Base-by-base conservation (phyloP, 2,329 filamentous ascomycete species). In the Fusarium sp. region DNA sequence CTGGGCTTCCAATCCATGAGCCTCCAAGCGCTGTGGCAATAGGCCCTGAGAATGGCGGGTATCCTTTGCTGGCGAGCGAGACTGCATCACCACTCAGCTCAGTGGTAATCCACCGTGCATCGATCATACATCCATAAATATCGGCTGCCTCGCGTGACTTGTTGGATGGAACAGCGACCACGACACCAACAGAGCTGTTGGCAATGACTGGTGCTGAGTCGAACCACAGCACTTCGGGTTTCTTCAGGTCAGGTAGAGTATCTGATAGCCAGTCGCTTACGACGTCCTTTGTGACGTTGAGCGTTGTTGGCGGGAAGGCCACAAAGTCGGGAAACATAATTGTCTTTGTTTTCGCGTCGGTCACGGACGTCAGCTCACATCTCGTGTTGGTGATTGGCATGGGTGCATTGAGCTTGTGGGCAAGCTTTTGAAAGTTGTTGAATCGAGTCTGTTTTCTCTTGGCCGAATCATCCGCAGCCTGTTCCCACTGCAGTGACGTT, bases 61-160 rank as follows among this genome's bases (percentile, higher is more conserved):
- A 60, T n/a, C 72, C 73, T 33, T 72, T 67, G 5, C 66, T 66
- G 11, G 70, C 60, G 21, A 72, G 42, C 11, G 70, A 62, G 9
- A 75, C 73, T 23, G 70, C 55, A 6, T 73, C 70, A 0, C 70
- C 70, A 4, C 67, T 73, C 33, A 75, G 44, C 2, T 74, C 72
- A 10, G 72, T 46, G 2, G 45, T 49, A 4, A 60, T 55, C 70
- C 73, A 75, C 35, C 72, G 39, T 1, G 72, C 73, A 25, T 75
- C 73, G 4, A 75, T 60, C 73, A 69, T 72, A 18, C 73, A 75
- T 3, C 73, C 72, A 8, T 75, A 75, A 2, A 75, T n/a, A 21
- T 75, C 70, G 10, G 66, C 51, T 4, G 62, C 27, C 7, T 61
- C 25, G 14, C 23, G 56, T 5, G 59, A 66, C 5, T 42, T 54